These are phyloP conservation scores for Rhizoctonia solani DNA, from an alignment of 1,284 basidiomycete genomes.

Conservation along the genomic window DNA sequence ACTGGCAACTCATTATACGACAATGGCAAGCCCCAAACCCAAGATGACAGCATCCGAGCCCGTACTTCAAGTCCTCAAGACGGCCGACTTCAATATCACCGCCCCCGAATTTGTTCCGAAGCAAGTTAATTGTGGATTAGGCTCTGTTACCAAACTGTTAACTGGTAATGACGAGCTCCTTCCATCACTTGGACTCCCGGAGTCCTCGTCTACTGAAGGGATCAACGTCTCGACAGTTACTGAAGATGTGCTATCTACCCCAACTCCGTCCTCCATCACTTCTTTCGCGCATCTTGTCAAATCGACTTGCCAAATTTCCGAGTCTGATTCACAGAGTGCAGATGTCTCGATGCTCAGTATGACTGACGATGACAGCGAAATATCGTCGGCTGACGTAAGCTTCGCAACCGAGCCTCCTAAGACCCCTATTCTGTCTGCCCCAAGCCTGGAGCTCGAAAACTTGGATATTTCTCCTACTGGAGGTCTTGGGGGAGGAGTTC, in stretches of 20 bases:
- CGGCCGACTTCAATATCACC: background rate
- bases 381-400: conserved; percentile 20
- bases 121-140: background rate
- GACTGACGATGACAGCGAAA: conserved; percentile 29
- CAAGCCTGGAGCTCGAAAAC: background rate
- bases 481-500: conserved; percentile 16
- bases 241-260: conserved; percentile 16
- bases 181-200: background rate
- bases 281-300: conserved; percentile 23
- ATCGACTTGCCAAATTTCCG: background rate
- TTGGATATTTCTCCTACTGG: conserved; percentile 19
- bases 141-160: background rate
- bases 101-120: conserved; percentile 11
- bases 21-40: conserved; percentile 2
- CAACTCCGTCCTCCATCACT: conserved; percentile 20
- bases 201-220: conserved; percentile 1
- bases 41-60: background rate
- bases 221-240: background rate
- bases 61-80: background rate
- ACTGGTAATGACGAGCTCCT: background rate
- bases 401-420: conserved; percentile 9
- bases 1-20: conserved; percentile 3
- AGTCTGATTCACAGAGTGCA: background rate
- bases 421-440: background rate
- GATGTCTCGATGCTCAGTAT: conserved; percentile 32